phyloP scores from a whole-genome alignment of 305 asterid genomes.

The Withania somnifera region DNA sequence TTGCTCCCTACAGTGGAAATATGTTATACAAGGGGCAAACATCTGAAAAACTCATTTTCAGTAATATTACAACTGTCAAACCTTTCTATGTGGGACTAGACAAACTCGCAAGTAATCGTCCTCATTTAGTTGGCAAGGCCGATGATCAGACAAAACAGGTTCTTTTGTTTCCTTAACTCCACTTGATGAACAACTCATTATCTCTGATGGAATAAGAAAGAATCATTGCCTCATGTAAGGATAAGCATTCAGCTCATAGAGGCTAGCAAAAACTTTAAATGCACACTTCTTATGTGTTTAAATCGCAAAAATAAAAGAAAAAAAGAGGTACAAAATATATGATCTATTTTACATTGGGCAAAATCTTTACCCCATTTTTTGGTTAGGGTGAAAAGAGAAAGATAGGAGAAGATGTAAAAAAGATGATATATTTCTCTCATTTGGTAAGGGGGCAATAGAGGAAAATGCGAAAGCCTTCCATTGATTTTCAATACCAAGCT shows the following conservation, averaged over 20 bases:
- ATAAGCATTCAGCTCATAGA: neutral
- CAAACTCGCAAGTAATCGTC: conserved; percentile 60
- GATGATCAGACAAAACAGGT: conserved; percentile 46
- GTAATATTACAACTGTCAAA: conserved; percentile 6
- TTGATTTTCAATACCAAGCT: neutral
- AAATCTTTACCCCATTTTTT: neutral
- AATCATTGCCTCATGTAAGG: neutral
- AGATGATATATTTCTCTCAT: neutral
- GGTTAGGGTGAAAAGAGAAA: neutral
- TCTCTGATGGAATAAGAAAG: conserved; percentile 26
- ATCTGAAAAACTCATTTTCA: neutral
- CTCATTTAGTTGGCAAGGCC: conserved; percentile 39
- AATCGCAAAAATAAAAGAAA: neutral
- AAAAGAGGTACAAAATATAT: neutral
- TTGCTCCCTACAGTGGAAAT: conserved; percentile 53
- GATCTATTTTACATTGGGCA: neutral
- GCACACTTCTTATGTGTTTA: neutral
- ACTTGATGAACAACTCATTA: conserved; percentile 37
- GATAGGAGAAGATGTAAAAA: neutral
- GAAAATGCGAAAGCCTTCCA: neutral
- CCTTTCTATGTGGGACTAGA: conserved; percentile 69
- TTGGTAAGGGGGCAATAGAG: neutral
- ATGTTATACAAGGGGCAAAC: conserved; percentile 5
- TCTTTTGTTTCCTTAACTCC: conserved; percentile 18
- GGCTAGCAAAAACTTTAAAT: neutral